phyloP scores from a whole-genome alignment of 2,329 filamentous ascomycete genomes.

The Trichophyton benhamiae region DNA sequence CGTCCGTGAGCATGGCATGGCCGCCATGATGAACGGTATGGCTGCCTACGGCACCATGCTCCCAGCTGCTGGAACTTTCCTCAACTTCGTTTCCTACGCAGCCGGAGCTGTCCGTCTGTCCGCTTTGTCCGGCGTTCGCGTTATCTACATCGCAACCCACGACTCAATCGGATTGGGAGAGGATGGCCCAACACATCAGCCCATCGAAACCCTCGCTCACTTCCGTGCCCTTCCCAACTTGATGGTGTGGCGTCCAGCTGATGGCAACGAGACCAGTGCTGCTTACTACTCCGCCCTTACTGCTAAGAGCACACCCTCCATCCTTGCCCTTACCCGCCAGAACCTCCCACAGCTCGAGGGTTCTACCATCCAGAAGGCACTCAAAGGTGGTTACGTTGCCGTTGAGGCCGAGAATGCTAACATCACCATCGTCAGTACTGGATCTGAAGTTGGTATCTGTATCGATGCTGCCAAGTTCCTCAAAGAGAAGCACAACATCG shows the following conservation, averaged over 20 bases:
- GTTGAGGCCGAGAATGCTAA: conserved; percentile 73
- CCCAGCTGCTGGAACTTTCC: conserved; percentile 89
- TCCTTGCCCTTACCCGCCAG: conserved; percentile 90
- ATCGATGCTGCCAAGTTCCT: conserved; percentile 87
- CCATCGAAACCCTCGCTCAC: conserved; percentile 94
- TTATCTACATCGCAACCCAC: conserved; percentile 94
- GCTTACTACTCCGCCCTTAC: conserved; percentile 94
- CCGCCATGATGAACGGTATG: conserved; percentile 55
- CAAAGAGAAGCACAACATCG: conserved; percentile 74
- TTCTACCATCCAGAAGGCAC: conserved; percentile 74
- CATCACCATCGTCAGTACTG: conserved; percentile 84
- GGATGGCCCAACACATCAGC: conserved; percentile 97
- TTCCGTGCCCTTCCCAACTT: conserved; percentile 98
- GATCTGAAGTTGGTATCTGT: conserved; percentile 89
- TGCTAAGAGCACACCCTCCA: conserved; percentile 77
- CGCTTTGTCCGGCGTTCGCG: conserved; percentile 76
- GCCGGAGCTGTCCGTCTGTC: conserved; percentile 91
- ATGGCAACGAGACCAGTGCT: conserved; percentile 95
- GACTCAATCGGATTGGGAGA: conserved; percentile 98
- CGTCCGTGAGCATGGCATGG: conserved; percentile 42
- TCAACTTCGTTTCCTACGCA: conserved; percentile 98
- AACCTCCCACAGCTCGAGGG: conserved; percentile 96
- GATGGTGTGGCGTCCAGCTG: conserved; percentile 98
- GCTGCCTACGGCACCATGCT: conserved; percentile 91
- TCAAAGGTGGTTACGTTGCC: conserved; percentile 90